phyloP scores from a whole-genome alignment of 2,329 filamentous ascomycete species.

The Pseudonectria foliicola region DNA sequence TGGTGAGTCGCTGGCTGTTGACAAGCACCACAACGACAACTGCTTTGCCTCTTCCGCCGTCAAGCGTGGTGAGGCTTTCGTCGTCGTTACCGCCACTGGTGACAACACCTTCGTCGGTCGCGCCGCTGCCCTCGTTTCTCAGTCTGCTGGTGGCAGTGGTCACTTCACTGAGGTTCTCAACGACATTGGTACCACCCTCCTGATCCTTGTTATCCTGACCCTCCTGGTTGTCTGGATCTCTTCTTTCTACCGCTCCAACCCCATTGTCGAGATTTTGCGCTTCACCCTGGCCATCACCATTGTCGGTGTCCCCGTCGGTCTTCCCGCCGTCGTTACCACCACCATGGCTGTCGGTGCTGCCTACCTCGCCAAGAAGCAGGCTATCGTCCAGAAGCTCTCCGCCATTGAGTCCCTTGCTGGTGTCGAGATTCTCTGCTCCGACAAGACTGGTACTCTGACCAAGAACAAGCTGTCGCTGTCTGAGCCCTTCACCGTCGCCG shows the following conservation, averaged over 20 bases:
- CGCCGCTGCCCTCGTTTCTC: constrained; percentile 76
- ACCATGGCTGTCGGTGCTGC: constrained; percentile 92
- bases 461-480: constrained; percentile 89
- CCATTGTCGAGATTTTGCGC: constrained; percentile 69
- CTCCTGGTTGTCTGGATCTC: constrained; percentile 79
- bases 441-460: constrained; percentile 89
- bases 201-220: constrained; percentile 73
- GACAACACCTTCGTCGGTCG: constrained; percentile 88
- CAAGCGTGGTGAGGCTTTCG: constrained; percentile 82
- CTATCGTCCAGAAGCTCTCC: constrained; percentile 86
- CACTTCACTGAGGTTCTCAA: constrained; percentile 91
- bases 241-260: constrained; percentile 81
- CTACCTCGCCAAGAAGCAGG: constrained; percentile 86
- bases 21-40: constrained; percentile 75
- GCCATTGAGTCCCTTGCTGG: constrained; percentile 88
- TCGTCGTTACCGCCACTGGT: constrained; percentile 77
- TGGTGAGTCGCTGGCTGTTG: constrained; percentile 83
- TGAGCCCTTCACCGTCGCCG: constrained; percentile 75
- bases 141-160: constrained; percentile 65
- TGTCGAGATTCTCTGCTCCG: constrained; percentile 89
- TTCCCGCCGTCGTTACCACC: constrained; percentile 86
- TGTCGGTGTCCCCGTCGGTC: constrained; percentile 86
- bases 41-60: constrained; percentile 82
- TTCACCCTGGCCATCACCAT: constrained; percentile 88
- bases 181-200: constrained; percentile 73